Conservation (phyloP, 2,329 filamentous ascomycete species). For the Pseudopithomyces chartarum region DNA sequence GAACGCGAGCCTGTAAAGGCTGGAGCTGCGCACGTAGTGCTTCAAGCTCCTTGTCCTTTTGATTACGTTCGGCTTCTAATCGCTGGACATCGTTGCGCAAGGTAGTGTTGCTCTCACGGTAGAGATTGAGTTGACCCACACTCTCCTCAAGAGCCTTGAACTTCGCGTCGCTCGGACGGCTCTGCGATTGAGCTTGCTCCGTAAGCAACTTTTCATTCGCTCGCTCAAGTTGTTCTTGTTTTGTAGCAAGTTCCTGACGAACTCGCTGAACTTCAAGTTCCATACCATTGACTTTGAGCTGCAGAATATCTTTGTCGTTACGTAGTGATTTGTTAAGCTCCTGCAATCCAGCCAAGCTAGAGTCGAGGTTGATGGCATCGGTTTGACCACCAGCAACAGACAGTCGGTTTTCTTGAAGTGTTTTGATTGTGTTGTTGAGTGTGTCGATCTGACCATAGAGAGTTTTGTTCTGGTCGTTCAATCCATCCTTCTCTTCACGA, state of each 20-base stretch:
- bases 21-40: constrained; percentile 76
- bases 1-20: constrained; percentile 78
- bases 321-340: constrained; percentile 91
- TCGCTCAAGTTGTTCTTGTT: constrained; percentile 87
- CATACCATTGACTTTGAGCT: constrained; percentile 93
- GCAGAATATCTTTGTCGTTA: constrained; percentile 95
- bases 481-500: constrained; percentile 78
- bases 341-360: constrained; percentile 75
- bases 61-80: constrained; percentile 74
- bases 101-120: constrained; percentile 91
- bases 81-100: constrained; percentile 85
- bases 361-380: constrained; percentile 55
- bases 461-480: constrained; percentile 86
- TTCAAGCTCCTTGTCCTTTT: constrained; percentile 76
- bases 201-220: constrained; percentile 86
- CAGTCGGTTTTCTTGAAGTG: constrained; percentile 76
- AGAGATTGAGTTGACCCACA: constrained; percentile 92
- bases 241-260: constrained; percentile 87
- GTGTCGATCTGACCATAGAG: constrained; percentile 88
- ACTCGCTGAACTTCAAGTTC: constrained; percentile 85
- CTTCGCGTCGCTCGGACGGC: constrained; percentile 72
- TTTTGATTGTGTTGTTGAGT: constrained; percentile 77
- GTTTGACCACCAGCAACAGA: constrained; percentile 59
- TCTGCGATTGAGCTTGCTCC: constrained; percentile 77
- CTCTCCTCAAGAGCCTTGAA: constrained; percentile 94